Conservation (phyloP, 352 stramenopile genomes). For the Globisporangium iwayamae region DNA sequence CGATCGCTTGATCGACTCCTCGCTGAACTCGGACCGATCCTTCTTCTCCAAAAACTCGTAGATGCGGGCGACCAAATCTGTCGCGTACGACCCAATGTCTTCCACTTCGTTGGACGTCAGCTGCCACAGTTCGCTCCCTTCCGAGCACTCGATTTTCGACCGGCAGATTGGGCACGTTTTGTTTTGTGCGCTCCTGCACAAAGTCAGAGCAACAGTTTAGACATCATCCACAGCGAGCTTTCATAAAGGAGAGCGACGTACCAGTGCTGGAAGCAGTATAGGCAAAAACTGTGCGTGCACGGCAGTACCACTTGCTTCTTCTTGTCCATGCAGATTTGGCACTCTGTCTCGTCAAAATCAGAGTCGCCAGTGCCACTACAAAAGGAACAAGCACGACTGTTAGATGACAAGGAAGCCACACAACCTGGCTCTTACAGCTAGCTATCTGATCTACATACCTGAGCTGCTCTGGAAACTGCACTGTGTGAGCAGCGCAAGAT, state of each 20-base stretch:
- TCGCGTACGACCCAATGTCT: constrained; percentile 73
- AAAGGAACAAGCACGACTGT: constrained; percentile 10
- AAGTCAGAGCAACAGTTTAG: not conserved
- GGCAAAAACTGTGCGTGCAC: constrained; percentile 76
- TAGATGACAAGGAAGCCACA: not conserved
- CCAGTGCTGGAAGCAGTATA: constrained; percentile 77
- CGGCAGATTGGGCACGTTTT: constrained; percentile 78
- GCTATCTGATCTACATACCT: constrained; percentile 20
- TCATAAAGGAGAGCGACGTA: constrained; percentile 14
- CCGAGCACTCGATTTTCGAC: constrained; percentile 65
- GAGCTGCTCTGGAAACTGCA: constrained; percentile 46
- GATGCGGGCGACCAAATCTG: constrained; percentile 68
- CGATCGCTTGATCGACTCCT: constrained; percentile 46
- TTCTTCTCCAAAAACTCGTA: constrained; percentile 79
- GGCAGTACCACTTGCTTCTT: constrained; percentile 74
- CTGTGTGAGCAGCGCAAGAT: constrained; percentile 54
- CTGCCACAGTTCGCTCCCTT: constrained; percentile 75
- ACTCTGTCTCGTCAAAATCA: constrained; percentile 76
- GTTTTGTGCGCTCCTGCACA: constrained; percentile 58
- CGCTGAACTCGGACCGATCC: constrained; percentile 35
- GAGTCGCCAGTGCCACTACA: constrained; percentile 20
- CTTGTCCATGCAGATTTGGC: constrained; percentile 85
- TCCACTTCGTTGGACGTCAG: constrained; percentile 67
- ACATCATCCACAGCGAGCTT: not conserved
- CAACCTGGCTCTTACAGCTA: not conserved